Percentiles rank a stretch among this genome's conserved stretches.
These are phyloP conservation scores for Amborella trichopoda DNA, from an alignment of 164 flowering plant genomes.

Conservation along the genomic window DNA sequence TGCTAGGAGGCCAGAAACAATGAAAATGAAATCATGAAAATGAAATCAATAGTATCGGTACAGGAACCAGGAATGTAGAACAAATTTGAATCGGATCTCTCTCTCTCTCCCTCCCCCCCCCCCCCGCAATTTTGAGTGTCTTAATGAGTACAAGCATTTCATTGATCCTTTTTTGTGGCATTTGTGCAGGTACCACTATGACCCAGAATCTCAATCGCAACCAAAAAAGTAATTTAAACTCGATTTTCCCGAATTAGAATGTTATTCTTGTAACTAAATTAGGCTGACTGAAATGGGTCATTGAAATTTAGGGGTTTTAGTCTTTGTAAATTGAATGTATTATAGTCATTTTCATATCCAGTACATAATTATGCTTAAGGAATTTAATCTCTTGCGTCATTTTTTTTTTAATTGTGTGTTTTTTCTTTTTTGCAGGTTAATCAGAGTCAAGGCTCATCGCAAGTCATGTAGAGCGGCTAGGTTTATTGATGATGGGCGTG, in stretches of 20 bases:
- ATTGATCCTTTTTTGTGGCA: no score
- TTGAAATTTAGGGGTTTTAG: not conserved
- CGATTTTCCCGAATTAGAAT: no score
- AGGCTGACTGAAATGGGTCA: not conserved
- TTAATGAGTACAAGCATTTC: no score
- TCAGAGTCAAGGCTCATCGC: constrained; percentile 47
- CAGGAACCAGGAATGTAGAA: no score
- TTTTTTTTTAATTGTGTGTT: not conserved
- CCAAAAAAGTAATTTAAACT: constrained; percentile 38
- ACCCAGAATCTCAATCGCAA: constrained; percentile 26
- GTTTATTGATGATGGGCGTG: constrained; percentile 63
- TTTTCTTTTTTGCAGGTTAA: constrained; percentile 23
- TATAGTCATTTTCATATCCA: not conserved
- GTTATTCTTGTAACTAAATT: not conserved
- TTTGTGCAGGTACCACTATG: constrained; percentile 46
- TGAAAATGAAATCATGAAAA: not conserved
- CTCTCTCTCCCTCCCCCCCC: no score
- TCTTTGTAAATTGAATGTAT: not conserved
- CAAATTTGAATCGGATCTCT: no score
- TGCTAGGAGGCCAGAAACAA: not conserved
- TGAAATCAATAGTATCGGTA: no score
- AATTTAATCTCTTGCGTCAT: not conserved
- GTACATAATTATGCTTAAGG: not conserved
- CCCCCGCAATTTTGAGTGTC: no score
- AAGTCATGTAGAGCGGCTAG: constrained; percentile 85